Base-by-base conservation (phyloP, 2,329 filamentous ascomycete genomes). In the Lasiodiplodia gonubiensis region DNA sequence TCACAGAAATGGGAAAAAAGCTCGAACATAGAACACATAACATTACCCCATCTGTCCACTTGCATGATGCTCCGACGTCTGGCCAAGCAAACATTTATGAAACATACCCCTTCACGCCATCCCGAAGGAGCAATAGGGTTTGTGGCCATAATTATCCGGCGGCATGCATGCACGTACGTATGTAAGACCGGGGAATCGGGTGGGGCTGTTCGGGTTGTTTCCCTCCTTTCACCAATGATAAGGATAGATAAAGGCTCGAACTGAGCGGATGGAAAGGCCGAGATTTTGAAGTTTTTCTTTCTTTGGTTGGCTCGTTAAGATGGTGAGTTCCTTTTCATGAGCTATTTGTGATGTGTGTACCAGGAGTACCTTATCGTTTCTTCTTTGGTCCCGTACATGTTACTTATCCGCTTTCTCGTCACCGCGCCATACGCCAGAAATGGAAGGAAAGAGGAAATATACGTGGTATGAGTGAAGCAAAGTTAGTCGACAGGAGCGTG, bases 401-500 rank as follows among this genome's bases (percentile, higher is more conserved):
- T 27, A 30, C 49, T 61, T 48, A 49, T 48, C 42, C 57, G 27
- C 57, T 33, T 23, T 63, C 59, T 51, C 27, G 27, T 66, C 30
- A 59, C 39, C 64, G 57, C 64, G 52, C 64, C 64, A 21, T 66
- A 66, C 64, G 64, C 64, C 64, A 61, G 59, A 63, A 51, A 37
- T 63, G 27, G 30, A 63, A 63, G 14, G 30, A 12, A 25, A 51
- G 30, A 37, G 18, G 16, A 23, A 63, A 27, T 16, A 8, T 37
- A 37, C 14, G 46, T 51, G 59, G 59, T 63, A 63, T 63, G 59
- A 51, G 8, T 6, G 18, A 14, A 27, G 25, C 42, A 37, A 30
- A 16, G 25, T 75, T 74, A 82, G 64, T 84, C 82, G 54, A 81
- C 79, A 66, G 88, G 88, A 52, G 88, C 88, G 75, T 91, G 88